Evolutionary conservation across 768 basidiomycete genomes (phyloP).

Genomic region (Suillus weaverae): DNA sequence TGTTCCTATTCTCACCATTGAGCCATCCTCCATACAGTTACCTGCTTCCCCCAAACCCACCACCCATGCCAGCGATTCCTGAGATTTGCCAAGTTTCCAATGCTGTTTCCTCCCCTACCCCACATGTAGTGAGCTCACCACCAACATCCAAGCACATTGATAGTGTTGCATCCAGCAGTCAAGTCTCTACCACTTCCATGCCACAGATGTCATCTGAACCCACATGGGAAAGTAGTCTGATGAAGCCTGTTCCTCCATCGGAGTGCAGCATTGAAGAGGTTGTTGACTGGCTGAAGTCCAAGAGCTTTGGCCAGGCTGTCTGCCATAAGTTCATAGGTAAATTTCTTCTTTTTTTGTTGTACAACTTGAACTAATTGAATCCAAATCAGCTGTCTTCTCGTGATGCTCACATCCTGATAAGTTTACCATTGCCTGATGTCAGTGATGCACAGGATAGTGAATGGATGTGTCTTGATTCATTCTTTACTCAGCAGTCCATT

Average conservation of each 20-base stretch:
- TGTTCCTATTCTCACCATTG: slow-evolving; percentile 23
- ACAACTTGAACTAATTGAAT: slow-evolving; percentile 37
- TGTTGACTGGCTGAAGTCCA: slow-evolving; percentile 79
- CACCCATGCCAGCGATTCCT: slow-evolving; percentile 16
- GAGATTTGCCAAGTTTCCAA: slow-evolving; percentile 28
- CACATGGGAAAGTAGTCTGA: slow-evolving; percentile 19
- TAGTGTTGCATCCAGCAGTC: slow-evolving; percentile 35
- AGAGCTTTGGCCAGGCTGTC: slow-evolving; percentile 83
- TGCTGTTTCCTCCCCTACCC: slow-evolving; percentile 24
- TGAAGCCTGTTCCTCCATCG: slow-evolving; percentile 48
- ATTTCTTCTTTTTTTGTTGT: slow-evolving; percentile 24
- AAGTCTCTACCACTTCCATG: slow-evolving; percentile 24
- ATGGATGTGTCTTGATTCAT: slow-evolving; percentile 51
- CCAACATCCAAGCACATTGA: slow-evolving; percentile 45
- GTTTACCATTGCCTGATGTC: slow-evolving; percentile 40
- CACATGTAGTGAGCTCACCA: slow-evolving; percentile 17
- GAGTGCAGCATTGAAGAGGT: slow-evolving; percentile 92
- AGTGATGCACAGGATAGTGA: slow-evolving; percentile 39
- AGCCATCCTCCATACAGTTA: slow-evolving; percentile 20
- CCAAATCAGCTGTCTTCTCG: slow-evolving; percentile 78
- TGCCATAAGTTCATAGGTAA: slow-evolving; percentile 84
- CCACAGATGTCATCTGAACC: slow-evolving; percentile 19
- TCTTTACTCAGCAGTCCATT: slow-evolving; percentile 48
- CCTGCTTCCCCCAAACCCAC: slow-evolving; percentile 22
- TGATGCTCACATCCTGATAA: slow-evolving; percentile 78